These are phyloP conservation scores for Leccinum insolens DNA, from an alignment of 1,284 basidiomycete species.

Conservation along the genomic window DNA sequence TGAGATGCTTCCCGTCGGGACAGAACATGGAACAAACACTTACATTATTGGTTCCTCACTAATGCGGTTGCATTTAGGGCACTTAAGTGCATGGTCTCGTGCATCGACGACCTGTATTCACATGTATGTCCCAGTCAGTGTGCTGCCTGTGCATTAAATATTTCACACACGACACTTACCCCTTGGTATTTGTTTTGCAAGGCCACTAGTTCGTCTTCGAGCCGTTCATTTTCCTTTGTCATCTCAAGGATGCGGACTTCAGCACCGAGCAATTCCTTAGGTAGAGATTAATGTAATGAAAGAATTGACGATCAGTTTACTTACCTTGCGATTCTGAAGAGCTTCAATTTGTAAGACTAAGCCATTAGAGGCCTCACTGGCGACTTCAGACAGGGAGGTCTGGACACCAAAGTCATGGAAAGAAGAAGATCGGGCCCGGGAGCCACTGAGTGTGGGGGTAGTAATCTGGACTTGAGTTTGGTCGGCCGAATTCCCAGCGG, in stretches of 20 bases:
- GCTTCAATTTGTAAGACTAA: background rate
- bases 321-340: background rate
- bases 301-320: background rate
- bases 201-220: background rate
- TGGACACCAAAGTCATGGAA: background rate
- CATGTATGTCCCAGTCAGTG: background rate
- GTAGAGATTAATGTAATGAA: background rate
- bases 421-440: background rate
- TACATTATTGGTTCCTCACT: background rate
- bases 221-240: background rate
- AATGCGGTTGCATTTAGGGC: background rate
- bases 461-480: background rate
- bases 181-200: background rate
- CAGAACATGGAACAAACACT: background rate
- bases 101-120: background rate
- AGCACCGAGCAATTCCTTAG: background rate
- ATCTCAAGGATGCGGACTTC: background rate
- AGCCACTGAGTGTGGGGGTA: no score
- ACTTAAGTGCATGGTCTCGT: background rate
- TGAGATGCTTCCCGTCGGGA: background rate
- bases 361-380: background rate
- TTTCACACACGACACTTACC: background rate
- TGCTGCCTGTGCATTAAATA: background rate
- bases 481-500: background rate
- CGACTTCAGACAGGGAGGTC: background rate